A percentile compares a stretch with the other conserved stretches of the same genome.
Evolutionary conservation across 768 basidiomycete genomes (phyloP).

Genomic region (Russula abietina): DNA sequence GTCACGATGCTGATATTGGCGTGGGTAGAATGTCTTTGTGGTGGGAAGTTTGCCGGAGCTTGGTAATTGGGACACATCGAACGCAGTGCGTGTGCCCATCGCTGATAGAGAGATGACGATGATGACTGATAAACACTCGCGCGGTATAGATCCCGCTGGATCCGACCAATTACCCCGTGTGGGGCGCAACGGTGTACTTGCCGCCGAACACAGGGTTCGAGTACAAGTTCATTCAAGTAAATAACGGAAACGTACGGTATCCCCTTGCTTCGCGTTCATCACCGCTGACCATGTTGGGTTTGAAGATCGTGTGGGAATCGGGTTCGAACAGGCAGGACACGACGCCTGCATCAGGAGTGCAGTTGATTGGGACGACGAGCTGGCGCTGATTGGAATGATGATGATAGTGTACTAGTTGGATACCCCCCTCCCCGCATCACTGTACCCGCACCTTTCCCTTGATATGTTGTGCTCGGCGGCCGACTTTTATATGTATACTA

Average conservation of each 20-base stretch:
- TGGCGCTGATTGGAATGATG: constrained; percentile 37
- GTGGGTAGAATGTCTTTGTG: constrained; percentile 51
- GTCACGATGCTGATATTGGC: background rate
- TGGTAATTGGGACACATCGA: constrained; percentile 44
- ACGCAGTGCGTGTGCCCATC: constrained; percentile 35
- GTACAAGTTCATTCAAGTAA: constrained; percentile 56
- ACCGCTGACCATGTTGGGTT: background rate
- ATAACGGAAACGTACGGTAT: constrained; percentile 39
- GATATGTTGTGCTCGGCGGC: background rate
- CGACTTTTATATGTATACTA: background rate
- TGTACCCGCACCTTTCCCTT: background rate
- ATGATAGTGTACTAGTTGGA: background rate
- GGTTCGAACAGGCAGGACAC: constrained; percentile 51
- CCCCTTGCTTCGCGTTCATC: constrained; percentile 20
- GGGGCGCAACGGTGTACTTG: constrained; percentile 46
- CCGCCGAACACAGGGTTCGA: constrained; percentile 46
- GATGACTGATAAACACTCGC: background rate
- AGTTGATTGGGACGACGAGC: constrained; percentile 35
- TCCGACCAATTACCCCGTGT: constrained; percentile 47
- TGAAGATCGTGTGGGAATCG: constrained; percentile 49
- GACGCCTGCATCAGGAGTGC: constrained; percentile 28
- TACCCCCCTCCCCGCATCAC: no score
- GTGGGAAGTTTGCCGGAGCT: constrained; percentile 52
- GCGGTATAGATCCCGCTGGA: constrained; percentile 46
- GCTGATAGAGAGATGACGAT: background rate